phyloP scores from a whole-genome alignment of 495 filamentous ascomycete genomes.

The Talaromyces liani region DNA sequence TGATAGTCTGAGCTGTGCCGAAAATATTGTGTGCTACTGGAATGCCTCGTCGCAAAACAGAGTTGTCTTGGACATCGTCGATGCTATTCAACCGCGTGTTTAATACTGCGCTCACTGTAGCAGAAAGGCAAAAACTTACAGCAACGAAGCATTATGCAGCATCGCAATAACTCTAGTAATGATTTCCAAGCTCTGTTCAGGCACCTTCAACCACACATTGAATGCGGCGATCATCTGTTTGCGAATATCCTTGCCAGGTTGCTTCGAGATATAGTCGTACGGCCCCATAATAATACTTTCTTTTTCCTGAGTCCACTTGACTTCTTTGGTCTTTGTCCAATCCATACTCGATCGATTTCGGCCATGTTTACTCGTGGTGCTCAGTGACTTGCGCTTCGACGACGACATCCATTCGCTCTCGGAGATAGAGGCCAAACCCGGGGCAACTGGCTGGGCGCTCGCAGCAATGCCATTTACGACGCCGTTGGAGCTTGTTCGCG shows the following conservation, averaged over 20 bases:
- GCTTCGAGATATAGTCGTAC: slow-evolving; percentile 76
- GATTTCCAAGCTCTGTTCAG: slow-evolving; percentile 62
- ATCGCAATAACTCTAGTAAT: slow-evolving; percentile 87
- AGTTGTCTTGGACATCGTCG: slow-evolving; percentile 87
- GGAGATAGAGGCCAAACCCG: slow-evolving; percentile 46
- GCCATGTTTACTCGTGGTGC: slow-evolving; percentile 17
- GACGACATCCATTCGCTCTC: slow-evolving; percentile 50
- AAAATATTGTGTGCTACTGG: slow-evolving; percentile 95
- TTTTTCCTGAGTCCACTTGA: slow-evolving; percentile 61
- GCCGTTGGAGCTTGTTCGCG: slow-evolving; percentile 61
- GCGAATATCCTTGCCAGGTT: slow-evolving; percentile 90
- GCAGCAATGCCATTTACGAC: slow-evolving; percentile 26
- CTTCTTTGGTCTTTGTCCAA: slow-evolving; percentile 43
- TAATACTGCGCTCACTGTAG: background rate
- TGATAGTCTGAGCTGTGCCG: slow-evolving; percentile 92
- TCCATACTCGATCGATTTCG: slow-evolving; percentile 41
- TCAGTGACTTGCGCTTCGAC: slow-evolving; percentile 19
- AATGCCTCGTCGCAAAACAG: slow-evolving; percentile 73
- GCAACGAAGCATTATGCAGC: slow-evolving; percentile 87
- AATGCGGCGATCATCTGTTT: slow-evolving; percentile 82
- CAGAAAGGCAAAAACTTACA: slow-evolving; percentile 36
- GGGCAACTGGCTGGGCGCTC: slow-evolving; percentile 31
- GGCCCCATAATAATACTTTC: slow-evolving; percentile 77
- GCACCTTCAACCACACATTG: slow-evolving; percentile 83
- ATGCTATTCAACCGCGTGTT: slow-evolving; percentile 38